A percentile compares a stretch with the other conserved stretches of the same genome.
Evolutionary conservation across 306 rosid genomes (phyloP).

Genomic region (Dalbergia oliveri): DNA sequence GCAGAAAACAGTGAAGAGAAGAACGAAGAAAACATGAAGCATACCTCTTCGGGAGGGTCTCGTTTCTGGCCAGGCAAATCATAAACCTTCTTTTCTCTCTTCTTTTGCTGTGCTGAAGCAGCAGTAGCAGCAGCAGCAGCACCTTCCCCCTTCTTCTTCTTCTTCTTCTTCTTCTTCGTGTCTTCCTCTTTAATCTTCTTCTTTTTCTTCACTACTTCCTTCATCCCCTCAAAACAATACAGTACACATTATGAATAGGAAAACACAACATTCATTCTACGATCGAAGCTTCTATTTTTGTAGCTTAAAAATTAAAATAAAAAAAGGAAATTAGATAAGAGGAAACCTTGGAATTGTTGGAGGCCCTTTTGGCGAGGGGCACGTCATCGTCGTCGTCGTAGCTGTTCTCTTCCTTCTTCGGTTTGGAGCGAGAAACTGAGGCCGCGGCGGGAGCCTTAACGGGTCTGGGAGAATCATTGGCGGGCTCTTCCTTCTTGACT

Average conservation of each 20-base stretch:
- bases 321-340: not conserved
- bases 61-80: constrained; percentile 94
- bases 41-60: constrained; percentile 86
- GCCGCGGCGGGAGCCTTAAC: constrained; percentile 28
- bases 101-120: constrained; percentile 47
- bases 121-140: constrained; percentile 10
- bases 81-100: constrained; percentile 71
- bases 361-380: constrained; percentile 47
- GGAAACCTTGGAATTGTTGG: constrained; percentile 56
- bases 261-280: constrained; percentile 17
- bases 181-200: constrained; percentile 50
- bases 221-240: constrained; percentile 18
- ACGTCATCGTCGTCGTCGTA: constrained; percentile 44
- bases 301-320: no score
- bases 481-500: constrained; percentile 59
- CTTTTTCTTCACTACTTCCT: constrained; percentile 58
- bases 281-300: not conserved
- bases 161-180: constrained; percentile 36
- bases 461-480: constrained; percentile 37
- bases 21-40: not conserved
- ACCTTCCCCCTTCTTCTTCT: constrained; percentile 26
- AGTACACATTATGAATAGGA: not conserved
- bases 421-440: constrained; percentile 48
- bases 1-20: not conserved
- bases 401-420: constrained; percentile 53